Evolutionary conservation across 116 monocot species (phyloP).

Genomic region (Trichopus zeylanicus): DNA sequence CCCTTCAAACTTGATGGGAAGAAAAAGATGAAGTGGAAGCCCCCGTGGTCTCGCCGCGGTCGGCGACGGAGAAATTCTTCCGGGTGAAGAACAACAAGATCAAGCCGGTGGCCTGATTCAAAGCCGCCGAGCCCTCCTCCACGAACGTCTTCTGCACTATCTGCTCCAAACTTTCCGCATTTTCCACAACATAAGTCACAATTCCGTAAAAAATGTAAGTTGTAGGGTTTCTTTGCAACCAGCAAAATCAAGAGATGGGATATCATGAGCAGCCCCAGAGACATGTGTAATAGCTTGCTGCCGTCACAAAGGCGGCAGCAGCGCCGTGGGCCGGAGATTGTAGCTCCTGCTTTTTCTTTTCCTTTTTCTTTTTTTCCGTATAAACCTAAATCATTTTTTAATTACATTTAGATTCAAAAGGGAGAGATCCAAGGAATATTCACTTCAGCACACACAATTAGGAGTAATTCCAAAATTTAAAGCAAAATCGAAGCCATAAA

Average conservation of each 20-base stretch:
- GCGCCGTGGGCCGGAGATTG: constrained; percentile 13
- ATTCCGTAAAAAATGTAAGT: background rate
- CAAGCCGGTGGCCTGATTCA: constrained; percentile 79
- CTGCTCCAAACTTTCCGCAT: constrained; percentile 14
- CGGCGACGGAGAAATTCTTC: constrained; percentile 73
- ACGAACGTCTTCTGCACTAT: constrained; percentile 88
- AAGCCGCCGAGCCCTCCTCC: constrained; percentile 31
- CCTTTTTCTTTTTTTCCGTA: too few relatives aligned
- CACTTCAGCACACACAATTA: too few relatives aligned
- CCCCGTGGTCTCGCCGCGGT: constrained; percentile 92
- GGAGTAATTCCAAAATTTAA: too few relatives aligned
- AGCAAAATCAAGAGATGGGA: constrained; percentile 5
- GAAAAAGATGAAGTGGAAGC: constrained; percentile 2
- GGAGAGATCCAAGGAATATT: too few relatives aligned
- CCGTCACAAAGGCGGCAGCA: constrained; percentile 21
- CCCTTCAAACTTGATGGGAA: too few relatives aligned
- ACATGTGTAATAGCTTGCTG: constrained; percentile 84
- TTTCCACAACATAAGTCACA: background rate
- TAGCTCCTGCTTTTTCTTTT: background rate
- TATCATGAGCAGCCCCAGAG: constrained; percentile 90
- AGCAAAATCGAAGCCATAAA: too few relatives aligned
- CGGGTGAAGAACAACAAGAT: constrained; percentile 88
- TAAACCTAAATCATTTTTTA: too few relatives aligned
- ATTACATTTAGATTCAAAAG: too few relatives aligned
- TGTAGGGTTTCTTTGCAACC: background rate